phyloP scores from a whole-genome alignment of 768 basidiomycete genomes.

The Cystobasidium tubakii region DNA sequence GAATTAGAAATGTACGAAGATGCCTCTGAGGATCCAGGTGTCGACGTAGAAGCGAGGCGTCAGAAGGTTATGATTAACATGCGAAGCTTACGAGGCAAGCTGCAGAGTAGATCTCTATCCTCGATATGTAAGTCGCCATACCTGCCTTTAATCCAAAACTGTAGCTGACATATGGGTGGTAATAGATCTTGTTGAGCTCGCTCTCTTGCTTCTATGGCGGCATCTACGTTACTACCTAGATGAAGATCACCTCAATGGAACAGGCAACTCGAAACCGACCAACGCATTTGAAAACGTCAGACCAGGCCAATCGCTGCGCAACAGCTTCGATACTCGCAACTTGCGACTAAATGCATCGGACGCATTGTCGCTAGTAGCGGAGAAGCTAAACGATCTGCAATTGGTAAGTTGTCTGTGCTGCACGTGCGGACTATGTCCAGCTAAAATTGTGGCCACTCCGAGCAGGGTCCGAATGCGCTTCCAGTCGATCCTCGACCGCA shows the following conservation, averaged over 20 bases:
- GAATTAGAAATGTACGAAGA: conserved; percentile 61
- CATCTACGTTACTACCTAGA: conserved; percentile 63
- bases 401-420: conserved; percentile 52
- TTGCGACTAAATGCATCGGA: conserved; percentile 51
- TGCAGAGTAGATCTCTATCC: conserved; percentile 54
- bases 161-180: too few relatives aligned
- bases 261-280: conserved; percentile 50
- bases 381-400: conserved; percentile 57
- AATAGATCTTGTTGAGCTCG: conserved; percentile 60
- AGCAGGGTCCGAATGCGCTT: not conserved
- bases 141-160: too few relatives aligned
- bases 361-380: conserved; percentile 55
- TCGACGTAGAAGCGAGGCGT: conserved; percentile 50
- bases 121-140: conserved; percentile 61
- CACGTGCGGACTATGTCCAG: conserved; percentile 58
- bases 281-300: conserved; percentile 16
- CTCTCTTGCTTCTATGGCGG: conserved; percentile 71
- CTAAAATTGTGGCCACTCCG: conserved; percentile 51
- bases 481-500: conserved; percentile 26
- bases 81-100: conserved; percentile 56
- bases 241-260: conserved; percentile 49
- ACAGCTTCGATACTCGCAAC: conserved; percentile 36
- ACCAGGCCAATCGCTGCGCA: conserved; percentile 7
- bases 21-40: conserved; percentile 35
- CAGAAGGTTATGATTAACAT: conserved; percentile 59